Evolutionary conservation across 2,329 filamentous ascomycete genomes (phyloP).

Genomic region (Sphaceloma murrayae): DNA sequence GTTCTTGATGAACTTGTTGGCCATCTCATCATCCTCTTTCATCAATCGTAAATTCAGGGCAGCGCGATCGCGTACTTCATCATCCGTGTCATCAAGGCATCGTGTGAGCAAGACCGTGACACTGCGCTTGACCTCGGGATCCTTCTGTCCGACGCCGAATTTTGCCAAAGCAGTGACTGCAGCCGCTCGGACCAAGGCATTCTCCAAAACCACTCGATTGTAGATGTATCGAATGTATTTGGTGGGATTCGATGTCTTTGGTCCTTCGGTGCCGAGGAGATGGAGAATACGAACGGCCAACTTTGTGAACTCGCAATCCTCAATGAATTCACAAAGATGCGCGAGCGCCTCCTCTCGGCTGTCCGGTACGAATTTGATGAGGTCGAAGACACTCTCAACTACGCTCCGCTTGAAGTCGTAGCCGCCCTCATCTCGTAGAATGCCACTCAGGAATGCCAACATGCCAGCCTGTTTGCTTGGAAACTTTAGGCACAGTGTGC

Average conservation of each 20-base stretch:
- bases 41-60: conserved; percentile 87
- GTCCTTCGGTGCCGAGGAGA: conserved; percentile 85
- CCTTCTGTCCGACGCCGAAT: conserved; percentile 93
- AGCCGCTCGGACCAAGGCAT: conserved; percentile 87
- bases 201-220: conserved; percentile 94
- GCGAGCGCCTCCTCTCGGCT: conserved; percentile 72
- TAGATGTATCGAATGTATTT: conserved; percentile 99
- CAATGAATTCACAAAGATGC: conserved; percentile 96
- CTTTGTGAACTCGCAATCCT: conserved; percentile 99
- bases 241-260: conserved; percentile 88
- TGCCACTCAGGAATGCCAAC: conserved; percentile 94
- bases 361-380: conserved; percentile 98
- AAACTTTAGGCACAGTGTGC: conserved; percentile 94
- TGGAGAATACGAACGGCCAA: conserved; percentile 91
- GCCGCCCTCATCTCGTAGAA: conserved; percentile 88
- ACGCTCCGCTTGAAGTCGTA: conserved; percentile 98
- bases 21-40: conserved; percentile 71
- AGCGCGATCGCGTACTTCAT: conserved; percentile 92
- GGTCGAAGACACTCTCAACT: conserved; percentile 97
- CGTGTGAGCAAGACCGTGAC: conserved; percentile 85
- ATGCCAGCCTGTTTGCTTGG: conserved; percentile 96
- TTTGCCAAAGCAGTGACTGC: conserved; percentile 94
- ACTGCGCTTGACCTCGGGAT: conserved; percentile 91
- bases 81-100: conserved; percentile 93
- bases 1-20: conserved; percentile 83